phyloP scores from a whole-genome alignment of 192 early-diverging fungal genomes.

The Mortierella hygrophila region DNA sequence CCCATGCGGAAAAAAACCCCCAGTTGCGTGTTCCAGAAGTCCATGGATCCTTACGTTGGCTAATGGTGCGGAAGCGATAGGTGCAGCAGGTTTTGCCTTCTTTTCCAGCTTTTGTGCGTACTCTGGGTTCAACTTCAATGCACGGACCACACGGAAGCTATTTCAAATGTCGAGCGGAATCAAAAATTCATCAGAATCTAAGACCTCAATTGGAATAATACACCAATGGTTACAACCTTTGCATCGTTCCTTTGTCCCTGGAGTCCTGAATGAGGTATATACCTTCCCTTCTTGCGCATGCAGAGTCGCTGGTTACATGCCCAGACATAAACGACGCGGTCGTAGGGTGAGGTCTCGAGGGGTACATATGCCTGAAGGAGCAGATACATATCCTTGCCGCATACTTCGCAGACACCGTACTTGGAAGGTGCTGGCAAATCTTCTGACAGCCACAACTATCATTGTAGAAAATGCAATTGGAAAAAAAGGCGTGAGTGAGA shows the following conservation, averaged over 20 bases:
- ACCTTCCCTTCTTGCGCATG: constrained; percentile 77
- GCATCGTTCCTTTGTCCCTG: not conserved
- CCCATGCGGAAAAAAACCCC: too few species aligned
- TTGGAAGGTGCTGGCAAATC: constrained; percentile 41
- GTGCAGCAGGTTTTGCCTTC: constrained; percentile 45
- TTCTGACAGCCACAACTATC: constrained; percentile 60
- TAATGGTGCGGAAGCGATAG: not conserved
- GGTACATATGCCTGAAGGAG: constrained; percentile 84
- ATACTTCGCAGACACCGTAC: constrained; percentile 65
- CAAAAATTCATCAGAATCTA: not conserved
- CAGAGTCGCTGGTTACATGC: constrained; percentile 84
- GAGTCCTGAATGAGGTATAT: not conserved
- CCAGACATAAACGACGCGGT: constrained; percentile 85
- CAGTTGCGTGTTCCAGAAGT: not conserved
- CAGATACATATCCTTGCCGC: constrained; percentile 72
- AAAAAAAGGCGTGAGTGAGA: not conserved
- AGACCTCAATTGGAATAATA: not conserved
- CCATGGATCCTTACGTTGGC: constrained; percentile 25
- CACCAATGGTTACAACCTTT: not conserved
- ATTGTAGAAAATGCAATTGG: not conserved
- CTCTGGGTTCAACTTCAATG: constrained; percentile 73
- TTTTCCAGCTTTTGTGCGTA: constrained; percentile 68
- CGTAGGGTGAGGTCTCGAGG: constrained; percentile 74
- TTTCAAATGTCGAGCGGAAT: not conserved
- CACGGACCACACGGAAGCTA: constrained; percentile 72